A percentile compares a stretch with the other conserved stretches of the same genome.
These are phyloP conservation scores for Crepidotus variabilis DNA, from an alignment of 768 basidiomycete species.

Conservation along the genomic window DNA sequence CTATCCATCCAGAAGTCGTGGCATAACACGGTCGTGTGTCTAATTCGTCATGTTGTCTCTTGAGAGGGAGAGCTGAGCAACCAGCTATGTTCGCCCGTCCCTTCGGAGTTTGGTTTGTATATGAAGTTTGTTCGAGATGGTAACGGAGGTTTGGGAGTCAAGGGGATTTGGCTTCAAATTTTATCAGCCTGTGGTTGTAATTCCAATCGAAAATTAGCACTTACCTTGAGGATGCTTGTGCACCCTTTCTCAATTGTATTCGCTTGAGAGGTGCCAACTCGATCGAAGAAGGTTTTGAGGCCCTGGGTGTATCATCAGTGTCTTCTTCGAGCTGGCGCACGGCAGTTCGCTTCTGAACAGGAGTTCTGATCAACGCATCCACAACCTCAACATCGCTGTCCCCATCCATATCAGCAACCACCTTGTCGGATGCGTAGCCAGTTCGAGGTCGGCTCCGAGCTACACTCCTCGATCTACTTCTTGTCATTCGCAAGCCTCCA, in stretches of 20 bases:
- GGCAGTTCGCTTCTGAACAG: neutral
- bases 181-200: too few species aligned
- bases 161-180: too few species aligned
- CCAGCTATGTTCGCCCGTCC: neutral
- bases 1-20: neutral
- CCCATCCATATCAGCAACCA: neutral
- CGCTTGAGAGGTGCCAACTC: neutral
- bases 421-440: neutral
- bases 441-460: neutral
- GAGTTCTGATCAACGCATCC: neutral
- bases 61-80: neutral
- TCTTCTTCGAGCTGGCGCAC: neutral
- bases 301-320: neutral
- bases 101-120: too few species aligned
- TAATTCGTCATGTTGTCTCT: neutral
- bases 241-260: neutral
- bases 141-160: too few species aligned
- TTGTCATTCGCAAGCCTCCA: neutral
- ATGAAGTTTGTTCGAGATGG: too few species aligned
- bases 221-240: neutral
- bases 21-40: neutral
- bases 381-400: neutral
- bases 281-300: neutral
- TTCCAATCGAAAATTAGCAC: neutral
- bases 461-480: constrained; percentile 5